Percentiles rank a stretch among this genome's conserved stretches.
phyloP scores from a whole-genome alignment of 805 yeast genomes.

The Wickerhamomyces pijperi region DNA sequence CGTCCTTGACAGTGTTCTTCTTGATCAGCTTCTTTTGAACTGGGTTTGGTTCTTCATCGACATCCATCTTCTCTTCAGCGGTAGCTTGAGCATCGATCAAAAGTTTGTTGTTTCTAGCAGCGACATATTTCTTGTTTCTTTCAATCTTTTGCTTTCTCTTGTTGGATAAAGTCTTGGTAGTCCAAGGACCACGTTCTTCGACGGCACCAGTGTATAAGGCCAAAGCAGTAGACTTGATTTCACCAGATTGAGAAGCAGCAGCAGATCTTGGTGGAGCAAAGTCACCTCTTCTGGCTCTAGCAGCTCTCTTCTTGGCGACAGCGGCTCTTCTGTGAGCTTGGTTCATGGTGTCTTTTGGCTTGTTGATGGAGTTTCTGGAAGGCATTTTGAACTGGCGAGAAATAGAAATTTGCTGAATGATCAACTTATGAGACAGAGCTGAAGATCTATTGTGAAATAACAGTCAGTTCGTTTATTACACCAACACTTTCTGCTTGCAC shows the following conservation, averaged over 20 bases:
- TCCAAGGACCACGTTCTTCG: slow-evolving; percentile 19
- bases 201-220: slow-evolving; percentile 26
- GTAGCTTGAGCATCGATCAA: slow-evolving; percentile 38
- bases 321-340: slow-evolving; percentile 38
- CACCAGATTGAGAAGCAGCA: slow-evolving; percentile 28
- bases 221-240: slow-evolving; percentile 28
- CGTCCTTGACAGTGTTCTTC: slow-evolving; percentile 44
- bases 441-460: background rate
- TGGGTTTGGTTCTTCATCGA: slow-evolving; percentile 20
- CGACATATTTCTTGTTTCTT: slow-evolving; percentile 66
- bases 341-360: slow-evolving; percentile 53
- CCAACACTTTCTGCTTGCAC: too few relatives aligned
- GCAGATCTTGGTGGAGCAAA: slow-evolving; percentile 36
- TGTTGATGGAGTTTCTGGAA: slow-evolving; percentile 70
- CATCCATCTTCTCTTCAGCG: slow-evolving; percentile 39
- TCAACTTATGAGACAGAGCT: slow-evolving; percentile 32
- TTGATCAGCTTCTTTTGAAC: slow-evolving; percentile 13
- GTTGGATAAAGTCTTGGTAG: slow-evolving; percentile 58
- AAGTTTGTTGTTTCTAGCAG: slow-evolving; percentile 38
- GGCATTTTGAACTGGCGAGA: slow-evolving; percentile 58
- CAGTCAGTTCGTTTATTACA: too few relatives aligned
- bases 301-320: slow-evolving; percentile 44
- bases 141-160: slow-evolving; percentile 71
- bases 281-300: slow-evolving; percentile 32
- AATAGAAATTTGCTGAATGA: slow-evolving; percentile 32